Percentiles rank a stretch among this genome's conserved stretches.
Conservation (phyloP, 2,329 filamentous ascomycete genomes). For the Fusarium sp. region DNA sequence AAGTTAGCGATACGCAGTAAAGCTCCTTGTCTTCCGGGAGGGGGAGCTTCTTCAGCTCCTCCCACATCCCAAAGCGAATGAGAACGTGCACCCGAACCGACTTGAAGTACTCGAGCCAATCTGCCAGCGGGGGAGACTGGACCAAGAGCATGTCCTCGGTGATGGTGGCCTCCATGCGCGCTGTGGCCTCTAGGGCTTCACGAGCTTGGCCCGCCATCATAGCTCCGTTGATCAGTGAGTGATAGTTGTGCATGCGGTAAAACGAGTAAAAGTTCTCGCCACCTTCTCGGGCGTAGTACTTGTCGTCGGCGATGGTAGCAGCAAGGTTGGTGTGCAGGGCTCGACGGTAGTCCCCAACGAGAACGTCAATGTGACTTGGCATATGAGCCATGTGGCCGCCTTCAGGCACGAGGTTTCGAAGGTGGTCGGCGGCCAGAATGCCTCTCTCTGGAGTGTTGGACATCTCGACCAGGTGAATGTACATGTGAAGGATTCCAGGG, state of each 20-base stretch:
- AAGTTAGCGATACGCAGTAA: slow-evolving; percentile 76
- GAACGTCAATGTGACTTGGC: slow-evolving; percentile 77
- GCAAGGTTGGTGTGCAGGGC: slow-evolving; percentile 74
- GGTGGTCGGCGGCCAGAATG: slow-evolving; percentile 67
- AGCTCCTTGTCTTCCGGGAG: slow-evolving; percentile 68
- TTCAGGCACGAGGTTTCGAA: slow-evolving; percentile 74
- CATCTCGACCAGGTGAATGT: slow-evolving; percentile 84
- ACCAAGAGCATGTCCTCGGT: slow-evolving; percentile 72
- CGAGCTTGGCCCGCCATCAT: slow-evolving; percentile 78
- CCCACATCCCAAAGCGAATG: slow-evolving; percentile 80
- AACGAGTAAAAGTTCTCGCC: slow-evolving; percentile 79
- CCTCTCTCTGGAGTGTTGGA: slow-evolving; percentile 72
- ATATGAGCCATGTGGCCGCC: slow-evolving; percentile 79
- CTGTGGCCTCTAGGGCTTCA: slow-evolving; percentile 70
- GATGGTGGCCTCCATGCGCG: slow-evolving; percentile 67
- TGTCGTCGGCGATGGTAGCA: slow-evolving; percentile 74
- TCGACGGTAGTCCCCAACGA: slow-evolving; percentile 76
- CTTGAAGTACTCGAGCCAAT: slow-evolving; percentile 79
- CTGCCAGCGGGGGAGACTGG: slow-evolving; percentile 77
- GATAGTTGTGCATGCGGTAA: slow-evolving; percentile 79
- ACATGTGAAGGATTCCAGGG: slow-evolving; percentile 77
- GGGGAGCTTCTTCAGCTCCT: slow-evolving; percentile 67
- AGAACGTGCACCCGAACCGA: slow-evolving; percentile 75
- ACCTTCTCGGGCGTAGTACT: slow-evolving; percentile 68
- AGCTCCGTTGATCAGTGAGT: slow-evolving; percentile 80